phyloP scores from a whole-genome alignment of 305 asterid genomes.

The Petunia hybrid region DNA sequence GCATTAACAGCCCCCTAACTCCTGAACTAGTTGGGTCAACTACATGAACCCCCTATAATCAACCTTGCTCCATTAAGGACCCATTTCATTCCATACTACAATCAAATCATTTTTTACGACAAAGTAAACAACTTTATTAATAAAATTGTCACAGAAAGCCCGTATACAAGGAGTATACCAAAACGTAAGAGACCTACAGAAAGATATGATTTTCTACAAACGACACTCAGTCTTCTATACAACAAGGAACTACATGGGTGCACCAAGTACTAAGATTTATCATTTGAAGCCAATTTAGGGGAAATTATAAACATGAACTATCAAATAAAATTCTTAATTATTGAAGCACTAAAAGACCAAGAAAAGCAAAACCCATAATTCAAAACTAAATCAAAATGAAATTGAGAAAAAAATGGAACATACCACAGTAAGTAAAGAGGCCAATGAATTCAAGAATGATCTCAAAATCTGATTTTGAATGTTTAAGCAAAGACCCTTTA shows the following conservation, averaged over 20 bases:
- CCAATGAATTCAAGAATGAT: constrained; percentile 18
- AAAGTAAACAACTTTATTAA: no score
- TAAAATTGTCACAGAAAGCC: no score
- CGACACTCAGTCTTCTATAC: no score
- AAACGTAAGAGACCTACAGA: no score
- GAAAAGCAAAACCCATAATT: neutral
- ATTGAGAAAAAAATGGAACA: neutral
- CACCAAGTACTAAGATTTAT: neutral
- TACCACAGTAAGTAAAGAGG: constrained; percentile 25
- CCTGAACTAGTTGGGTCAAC: neutral
- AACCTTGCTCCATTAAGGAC: neutral
- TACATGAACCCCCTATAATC: neutral
- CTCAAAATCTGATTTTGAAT: constrained; percentile 9
- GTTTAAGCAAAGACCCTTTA: neutral
- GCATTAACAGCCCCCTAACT: neutral
- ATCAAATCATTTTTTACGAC: no score
- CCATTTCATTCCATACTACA: neutral
- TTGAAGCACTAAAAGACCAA: constrained; percentile 1
- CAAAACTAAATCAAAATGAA: neutral
- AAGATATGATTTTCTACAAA: no score
- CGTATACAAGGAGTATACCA: no score
- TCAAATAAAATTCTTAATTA: neutral
- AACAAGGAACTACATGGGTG: no score
- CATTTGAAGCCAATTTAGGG: neutral
- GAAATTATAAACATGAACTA: neutral